Evolutionary conservation across 352 stramenopile genomes (phyloP).

Genomic region (Phytophthora sp.): DNA sequence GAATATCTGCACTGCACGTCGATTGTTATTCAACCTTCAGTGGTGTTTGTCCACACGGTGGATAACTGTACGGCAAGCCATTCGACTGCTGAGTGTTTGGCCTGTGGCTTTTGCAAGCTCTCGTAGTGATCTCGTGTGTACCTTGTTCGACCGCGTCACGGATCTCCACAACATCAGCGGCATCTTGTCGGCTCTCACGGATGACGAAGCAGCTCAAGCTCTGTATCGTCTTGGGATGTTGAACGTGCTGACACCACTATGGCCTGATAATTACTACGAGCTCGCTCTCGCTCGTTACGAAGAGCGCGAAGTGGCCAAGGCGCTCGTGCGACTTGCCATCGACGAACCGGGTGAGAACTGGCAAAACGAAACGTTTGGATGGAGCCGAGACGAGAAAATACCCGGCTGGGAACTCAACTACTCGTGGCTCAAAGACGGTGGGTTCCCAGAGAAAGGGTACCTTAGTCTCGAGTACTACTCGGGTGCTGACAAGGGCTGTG

Average conservation of each 20-base stretch:
- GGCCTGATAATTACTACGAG: constrained; percentile 83
- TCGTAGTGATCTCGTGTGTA: constrained; percentile 66
- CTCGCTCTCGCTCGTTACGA: constrained; percentile 72
- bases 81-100: constrained; percentile 58
- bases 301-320: constrained; percentile 75
- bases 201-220: constrained; percentile 63
- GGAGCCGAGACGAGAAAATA: constrained; percentile 78
- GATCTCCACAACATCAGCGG: constrained; percentile 79
- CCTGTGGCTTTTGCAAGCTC: constrained; percentile 49
- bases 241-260: constrained; percentile 71
- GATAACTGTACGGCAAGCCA: constrained; percentile 68
- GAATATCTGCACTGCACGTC: constrained; percentile 52
- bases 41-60: constrained; percentile 75
- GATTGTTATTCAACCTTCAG: constrained; percentile 74
- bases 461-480: constrained; percentile 83
- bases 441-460: constrained; percentile 80
- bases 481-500: constrained; percentile 72
- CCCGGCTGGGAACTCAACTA: constrained; percentile 84
- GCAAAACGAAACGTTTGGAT: constrained; percentile 78
- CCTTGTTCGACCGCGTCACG: constrained; percentile 71
- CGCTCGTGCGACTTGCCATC: constrained; percentile 78
- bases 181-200: constrained; percentile 58
- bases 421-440: constrained; percentile 81
- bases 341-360: constrained; percentile 85
- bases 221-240: constrained; percentile 75